Evolutionary conservation across 1,284 basidiomycete species (phyloP), one percentile per base, ranked within the genome.

Genomic region (Cutaneotrichosporon sp.): DNA sequence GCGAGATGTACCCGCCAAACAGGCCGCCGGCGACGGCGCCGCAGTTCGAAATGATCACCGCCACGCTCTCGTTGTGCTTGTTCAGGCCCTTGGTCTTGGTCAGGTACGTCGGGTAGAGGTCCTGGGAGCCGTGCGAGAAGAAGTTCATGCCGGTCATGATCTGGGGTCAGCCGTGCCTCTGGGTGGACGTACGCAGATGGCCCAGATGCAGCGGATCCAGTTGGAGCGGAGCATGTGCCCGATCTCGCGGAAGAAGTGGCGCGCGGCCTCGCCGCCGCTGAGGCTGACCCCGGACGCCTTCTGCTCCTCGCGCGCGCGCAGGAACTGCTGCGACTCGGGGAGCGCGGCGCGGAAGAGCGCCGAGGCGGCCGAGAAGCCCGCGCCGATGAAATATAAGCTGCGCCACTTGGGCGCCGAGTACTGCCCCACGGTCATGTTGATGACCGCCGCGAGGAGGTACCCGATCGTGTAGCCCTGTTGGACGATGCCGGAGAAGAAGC

Each of bases 131-230:
- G 78, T 94, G 92, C 5, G 89, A 90, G 65, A 95, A 82, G 83
- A 97, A 97, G 82, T 94, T 97, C 85, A 95, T 93, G 8, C 27
- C 74, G 43, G 45, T 47, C 45, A 47, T 47, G 45, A 47, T 16
- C 8, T 22, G n/a, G 54, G 13, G 36, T 38, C 18, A 38, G 36
- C 36, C 13, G 4, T 7, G 4, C 13, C 36, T 7, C 36, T 81
- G 14, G 43, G 8, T 22, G 29, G 11, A 24, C 29, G 20, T 24
- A 25, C 43, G 22, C 20, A 45, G 43, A 84, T 73, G 1, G 89
- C 89, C 75, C 95, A 97, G 63, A 97, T 87, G 77, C 88, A 92
- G 29, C 91, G 79, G 18, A 88, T 69, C 94, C 73, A 97, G 76
- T 97, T 91, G 2, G 74, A 80, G 81, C 87, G 90, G 63, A 97